Evolutionary conservation across 176 grass and related monocot species (phyloP).

Genomic region (Musa troglodytarum): DNA sequence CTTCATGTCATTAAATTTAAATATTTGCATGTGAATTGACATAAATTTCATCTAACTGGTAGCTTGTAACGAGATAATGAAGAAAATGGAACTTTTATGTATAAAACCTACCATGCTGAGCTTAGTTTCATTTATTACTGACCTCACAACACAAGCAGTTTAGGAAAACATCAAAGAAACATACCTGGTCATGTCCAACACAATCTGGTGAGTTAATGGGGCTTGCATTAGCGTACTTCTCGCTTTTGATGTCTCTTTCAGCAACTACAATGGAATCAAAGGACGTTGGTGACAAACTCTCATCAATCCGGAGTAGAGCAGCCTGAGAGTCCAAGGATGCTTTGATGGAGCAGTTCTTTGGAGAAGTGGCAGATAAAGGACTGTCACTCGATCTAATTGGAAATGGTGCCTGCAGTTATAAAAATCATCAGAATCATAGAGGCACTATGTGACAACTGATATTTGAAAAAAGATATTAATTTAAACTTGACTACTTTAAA

Average conservation of each 20-base stretch:
- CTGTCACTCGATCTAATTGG: conserved; percentile 38
- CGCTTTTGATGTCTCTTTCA: conserved; percentile 54
- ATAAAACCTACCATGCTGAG: background rate
- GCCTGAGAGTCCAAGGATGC: conserved; percentile 60
- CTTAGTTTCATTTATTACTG: background rate
- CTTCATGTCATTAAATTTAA: background rate
- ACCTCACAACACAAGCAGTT: background rate
- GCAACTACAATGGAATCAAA: conserved; percentile 69
- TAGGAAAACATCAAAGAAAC: background rate
- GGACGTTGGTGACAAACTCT: conserved; percentile 68
- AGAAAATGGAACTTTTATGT: background rate
- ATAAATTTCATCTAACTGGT: background rate
- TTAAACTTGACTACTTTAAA: background rate
- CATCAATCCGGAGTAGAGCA: conserved; percentile 68
- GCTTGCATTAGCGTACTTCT: conserved; percentile 53
- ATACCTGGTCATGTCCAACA: conserved; percentile 57
- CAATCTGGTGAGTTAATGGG: conserved; percentile 46
- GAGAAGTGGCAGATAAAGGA: conserved; percentile 34
- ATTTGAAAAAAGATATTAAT: background rate
- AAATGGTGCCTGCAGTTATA: conserved; percentile 38
- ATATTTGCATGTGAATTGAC: background rate
- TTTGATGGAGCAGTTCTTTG: conserved; percentile 48
- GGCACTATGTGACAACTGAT: too few species aligned
- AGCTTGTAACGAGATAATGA: background rate
- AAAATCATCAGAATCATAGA: background rate